phyloP scores from a whole-genome alignment of 768 basidiomycete genomes.

The Pilatotrama ljubarskyi region DNA sequence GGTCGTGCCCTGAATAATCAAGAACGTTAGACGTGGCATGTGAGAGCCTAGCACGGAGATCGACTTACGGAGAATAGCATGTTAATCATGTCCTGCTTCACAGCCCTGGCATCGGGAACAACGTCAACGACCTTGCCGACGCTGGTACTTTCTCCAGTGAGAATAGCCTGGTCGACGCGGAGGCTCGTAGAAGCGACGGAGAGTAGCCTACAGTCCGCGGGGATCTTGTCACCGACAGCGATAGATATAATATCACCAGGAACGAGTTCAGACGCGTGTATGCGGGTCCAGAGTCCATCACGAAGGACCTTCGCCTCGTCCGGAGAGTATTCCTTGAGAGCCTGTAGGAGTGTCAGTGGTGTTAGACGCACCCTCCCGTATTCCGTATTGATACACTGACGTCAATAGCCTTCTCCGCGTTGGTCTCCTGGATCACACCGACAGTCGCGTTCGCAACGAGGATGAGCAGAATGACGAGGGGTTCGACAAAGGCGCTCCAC shows the following conservation, averaged over 20 bases:
- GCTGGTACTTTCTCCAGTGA: constrained; percentile 91
- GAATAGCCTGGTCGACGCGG: constrained; percentile 92
- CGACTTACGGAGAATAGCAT: constrained; percentile 84
- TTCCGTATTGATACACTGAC: constrained; percentile 69
- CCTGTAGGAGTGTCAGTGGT: constrained; percentile 48
- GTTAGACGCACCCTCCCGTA: not conserved
- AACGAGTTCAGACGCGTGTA: constrained; percentile 88
- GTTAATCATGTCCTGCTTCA: constrained; percentile 98
- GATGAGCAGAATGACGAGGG: constrained; percentile 91
- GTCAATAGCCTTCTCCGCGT: constrained; percentile 96
- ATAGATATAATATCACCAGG: constrained; percentile 93
- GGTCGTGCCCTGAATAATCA: constrained; percentile 73
- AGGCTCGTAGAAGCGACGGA: constrained; percentile 92
- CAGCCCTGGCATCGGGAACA: constrained; percentile 74
- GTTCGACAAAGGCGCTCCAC: constrained; percentile 92
- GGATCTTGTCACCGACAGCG: constrained; percentile 92
- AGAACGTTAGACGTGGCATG: not conserved
- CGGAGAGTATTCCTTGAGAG: constrained; percentile 94
- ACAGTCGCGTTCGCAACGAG: constrained; percentile 96
- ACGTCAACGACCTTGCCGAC: constrained; percentile 77
- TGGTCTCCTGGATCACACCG: constrained; percentile 95
- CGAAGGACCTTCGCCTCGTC: constrained; percentile 93
- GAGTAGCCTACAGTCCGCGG: constrained; percentile 90
- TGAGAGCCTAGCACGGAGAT: not conserved
- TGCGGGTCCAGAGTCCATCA: constrained; percentile 61